phyloP scores from a whole-genome alignment of 768 basidiomycete genomes.

The Bullera alba region DNA sequence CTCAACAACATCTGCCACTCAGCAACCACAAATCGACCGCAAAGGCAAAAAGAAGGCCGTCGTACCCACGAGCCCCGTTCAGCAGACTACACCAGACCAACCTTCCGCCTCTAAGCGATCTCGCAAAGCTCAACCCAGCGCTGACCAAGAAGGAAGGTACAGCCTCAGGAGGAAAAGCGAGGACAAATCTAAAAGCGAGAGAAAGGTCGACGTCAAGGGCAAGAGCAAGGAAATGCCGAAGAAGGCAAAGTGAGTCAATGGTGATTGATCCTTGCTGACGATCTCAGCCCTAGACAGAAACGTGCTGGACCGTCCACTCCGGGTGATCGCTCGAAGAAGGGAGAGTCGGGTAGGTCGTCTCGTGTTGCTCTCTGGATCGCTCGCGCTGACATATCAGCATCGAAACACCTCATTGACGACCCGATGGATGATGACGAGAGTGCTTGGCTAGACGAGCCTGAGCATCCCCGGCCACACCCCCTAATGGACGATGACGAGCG shows the following conservation, averaged over 20 bases:
- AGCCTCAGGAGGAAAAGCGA: conserved; percentile 52
- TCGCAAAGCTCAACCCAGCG: conserved; percentile 50
- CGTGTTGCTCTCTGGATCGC: not conserved
- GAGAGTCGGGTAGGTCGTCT: conserved; percentile 25
- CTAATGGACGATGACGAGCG: conserved; percentile 19
- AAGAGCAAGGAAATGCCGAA: conserved; percentile 30
- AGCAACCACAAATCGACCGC: conserved; percentile 23
- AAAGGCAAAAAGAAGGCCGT: conserved; percentile 91
- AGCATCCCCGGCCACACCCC: not conserved
- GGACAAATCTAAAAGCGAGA: conserved; percentile 49
- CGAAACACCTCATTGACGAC: conserved; percentile 31
- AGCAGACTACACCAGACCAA: conserved; percentile 36
- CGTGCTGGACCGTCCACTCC: conserved; percentile 8
- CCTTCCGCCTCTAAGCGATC: conserved; percentile 48
- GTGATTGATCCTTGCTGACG: not conserved
- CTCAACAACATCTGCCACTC: too few relatives aligned
- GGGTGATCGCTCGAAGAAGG: conserved; percentile 29
- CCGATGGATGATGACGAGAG: conserved; percentile 29
- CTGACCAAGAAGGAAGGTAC: conserved; percentile 54
- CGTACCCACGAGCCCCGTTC: conserved; percentile 53
- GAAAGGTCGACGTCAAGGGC: conserved; percentile 12
- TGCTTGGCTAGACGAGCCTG: conserved; percentile 27
- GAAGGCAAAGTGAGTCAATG: conserved; percentile 15
- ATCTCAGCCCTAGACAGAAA: conserved; percentile 11
- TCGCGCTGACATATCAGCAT: conserved; percentile 8